phyloP scores from a whole-genome alignment of 805 yeast species.

The Kluyveromyces wickerhamii region DNA sequence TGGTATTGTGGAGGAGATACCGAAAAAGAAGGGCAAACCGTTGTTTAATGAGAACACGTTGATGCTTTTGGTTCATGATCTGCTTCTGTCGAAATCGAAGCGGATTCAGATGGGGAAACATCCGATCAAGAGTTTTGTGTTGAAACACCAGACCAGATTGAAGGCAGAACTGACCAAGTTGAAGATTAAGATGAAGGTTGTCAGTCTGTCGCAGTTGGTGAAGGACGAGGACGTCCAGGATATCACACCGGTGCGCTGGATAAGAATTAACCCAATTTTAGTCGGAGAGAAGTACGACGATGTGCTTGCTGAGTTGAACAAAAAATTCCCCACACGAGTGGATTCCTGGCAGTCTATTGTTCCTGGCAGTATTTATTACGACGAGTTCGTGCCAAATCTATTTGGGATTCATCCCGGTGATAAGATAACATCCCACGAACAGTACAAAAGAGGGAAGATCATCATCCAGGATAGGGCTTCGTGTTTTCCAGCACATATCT shows the following conservation, averaged over 20 bases:
- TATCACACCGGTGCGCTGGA: slow-evolving; percentile 74
- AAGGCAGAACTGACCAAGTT: slow-evolving; percentile 75
- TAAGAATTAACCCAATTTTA: slow-evolving; percentile 62
- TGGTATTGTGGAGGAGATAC: slow-evolving; percentile 44
- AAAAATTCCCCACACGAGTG: slow-evolving; percentile 38
- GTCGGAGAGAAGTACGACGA: slow-evolving; percentile 28
- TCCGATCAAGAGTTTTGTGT: slow-evolving; percentile 71
- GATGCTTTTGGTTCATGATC: slow-evolving; percentile 69
- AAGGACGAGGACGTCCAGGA: slow-evolving; percentile 43
- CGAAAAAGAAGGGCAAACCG: slow-evolving; percentile 41
- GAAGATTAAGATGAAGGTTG: slow-evolving; percentile 64
- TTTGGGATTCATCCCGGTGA: slow-evolving; percentile 79
- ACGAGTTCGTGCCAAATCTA: slow-evolving; percentile 63
- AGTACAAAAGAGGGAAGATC: slow-evolving; percentile 66
- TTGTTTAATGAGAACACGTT: slow-evolving; percentile 33
- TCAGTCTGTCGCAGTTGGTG: slow-evolving; percentile 43
- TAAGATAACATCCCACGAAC: slow-evolving; percentile 54
- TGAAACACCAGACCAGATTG: slow-evolving; percentile 71
- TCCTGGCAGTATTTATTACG: slow-evolving; percentile 61
- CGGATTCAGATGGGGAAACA: slow-evolving; percentile 86
- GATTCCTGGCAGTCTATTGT: slow-evolving; percentile 35
- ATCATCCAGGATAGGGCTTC: slow-evolving; percentile 96
- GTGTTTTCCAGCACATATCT: slow-evolving; percentile 87
- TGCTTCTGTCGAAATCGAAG: slow-evolving; percentile 64
- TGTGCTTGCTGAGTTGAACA: slow-evolving; percentile 18